Base-by-base conservation (phyloP, 495 filamentous ascomycete species). In the Aspergillus carlsbadensis region DNA sequence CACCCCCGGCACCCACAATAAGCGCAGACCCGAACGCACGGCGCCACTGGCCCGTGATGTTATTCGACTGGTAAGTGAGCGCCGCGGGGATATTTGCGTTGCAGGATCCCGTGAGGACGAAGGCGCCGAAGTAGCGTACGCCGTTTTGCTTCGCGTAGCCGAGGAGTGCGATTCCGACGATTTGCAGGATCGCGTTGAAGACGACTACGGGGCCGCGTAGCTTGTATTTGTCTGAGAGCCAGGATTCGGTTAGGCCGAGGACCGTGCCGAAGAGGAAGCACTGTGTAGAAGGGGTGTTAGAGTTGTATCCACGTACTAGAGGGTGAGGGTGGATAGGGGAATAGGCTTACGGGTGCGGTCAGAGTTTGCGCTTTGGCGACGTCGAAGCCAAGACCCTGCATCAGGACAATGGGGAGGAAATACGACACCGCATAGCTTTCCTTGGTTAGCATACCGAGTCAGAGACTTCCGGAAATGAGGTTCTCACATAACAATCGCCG, bases 1-100 rank as follows among this genome's bases (percentile, higher is more conserved):
- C 73, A 47, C 76, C 79, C 17, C 78, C 80, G 8, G 70, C 62
- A 10, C 69, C 73, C 13, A 64, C 76, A 47, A 81, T 69, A 0
- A 70, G 73, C 0, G 81, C 81, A 18, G 76, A 79, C 37, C 66
- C 69, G 44, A 85, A 78, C 2, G 81, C 81, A 10, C 82, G 75
- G 54, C 81, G 83, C 81, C 81, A 84, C 58, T 85, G 80, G 6
- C 81, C 81, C 15, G 76, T 77, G 57, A 84, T 77, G 55, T 85
- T 84, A 59, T 83, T 84, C 1, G 79, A 72, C 60, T 85, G 82
- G 65, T 81, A 84, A 2, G 80, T 73, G 67, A 86, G 57, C 5
- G 67, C 62, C 3, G 63, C 58, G 6, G 67, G 83, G 21, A 83
- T 70, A 62, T 84, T 84, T 21, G 81, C 73, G 65, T 84, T 84